Percentiles rank a stretch among this genome's conserved stretches.
Evolutionary conservation across 2,329 filamentous ascomycete genomes (phyloP).

Genomic region (Microsporum ferrugineum): DNA sequence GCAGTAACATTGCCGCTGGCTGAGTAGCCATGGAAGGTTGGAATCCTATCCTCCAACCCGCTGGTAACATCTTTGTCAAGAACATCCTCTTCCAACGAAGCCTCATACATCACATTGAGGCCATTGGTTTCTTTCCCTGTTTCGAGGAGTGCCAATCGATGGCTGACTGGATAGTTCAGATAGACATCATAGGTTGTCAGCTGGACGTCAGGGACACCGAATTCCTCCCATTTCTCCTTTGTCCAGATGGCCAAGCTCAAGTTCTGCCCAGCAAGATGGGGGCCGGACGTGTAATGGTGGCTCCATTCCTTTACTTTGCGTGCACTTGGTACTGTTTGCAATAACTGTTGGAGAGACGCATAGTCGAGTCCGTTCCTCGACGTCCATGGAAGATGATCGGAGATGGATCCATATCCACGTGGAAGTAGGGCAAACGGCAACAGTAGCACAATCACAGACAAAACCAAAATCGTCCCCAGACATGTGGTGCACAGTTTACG

Average conservation of each 20-base stretch:
- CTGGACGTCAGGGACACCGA: conserved; percentile 47
- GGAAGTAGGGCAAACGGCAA: conserved; percentile 31
- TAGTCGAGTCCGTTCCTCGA: conserved; percentile 39
- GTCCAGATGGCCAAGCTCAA: conserved; percentile 69
- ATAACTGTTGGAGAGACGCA: conserved; percentile 44
- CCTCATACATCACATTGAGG: conserved; percentile 59
- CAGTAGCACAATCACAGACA: conserved; percentile 32
- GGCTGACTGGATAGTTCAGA: conserved; percentile 63
- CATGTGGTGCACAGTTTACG: conserved; percentile 33
- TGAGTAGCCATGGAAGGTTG: conserved; percentile 91
- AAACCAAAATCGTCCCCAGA: conserved; percentile 29
- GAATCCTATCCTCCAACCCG: conserved; percentile 58
- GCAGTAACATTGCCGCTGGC: conserved; percentile 85
- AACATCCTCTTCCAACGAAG: conserved; percentile 71
- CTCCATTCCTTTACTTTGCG: conserved; percentile 58
- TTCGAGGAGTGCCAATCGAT: conserved; percentile 56
- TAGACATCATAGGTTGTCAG: conserved; percentile 65
- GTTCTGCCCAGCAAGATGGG: conserved; percentile 68
- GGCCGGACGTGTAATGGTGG: conserved; percentile 63
- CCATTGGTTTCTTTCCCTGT: conserved; percentile 25
- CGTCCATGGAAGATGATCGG: conserved; percentile 36
- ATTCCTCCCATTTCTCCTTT: conserved; percentile 58
- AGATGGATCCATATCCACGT: conserved; percentile 27
- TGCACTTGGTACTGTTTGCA: conserved; percentile 44
- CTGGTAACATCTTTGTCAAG: conserved; percentile 74